Conservation (phyloP, 768 basidiomycete species). For the Tylopilus vinaceipallidus region DNA sequence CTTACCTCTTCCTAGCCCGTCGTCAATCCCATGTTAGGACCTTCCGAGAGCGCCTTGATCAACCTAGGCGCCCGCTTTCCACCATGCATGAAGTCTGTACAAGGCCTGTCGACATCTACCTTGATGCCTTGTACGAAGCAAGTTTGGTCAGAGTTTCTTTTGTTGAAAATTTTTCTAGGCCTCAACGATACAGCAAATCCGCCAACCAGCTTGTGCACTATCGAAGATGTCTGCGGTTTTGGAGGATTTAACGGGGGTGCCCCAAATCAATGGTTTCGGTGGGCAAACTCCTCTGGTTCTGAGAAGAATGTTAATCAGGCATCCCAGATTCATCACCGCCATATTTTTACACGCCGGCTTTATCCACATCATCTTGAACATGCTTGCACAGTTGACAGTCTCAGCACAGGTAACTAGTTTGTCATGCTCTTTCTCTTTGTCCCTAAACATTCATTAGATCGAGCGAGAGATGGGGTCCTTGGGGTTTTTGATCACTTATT, state of each 20-base stretch:
- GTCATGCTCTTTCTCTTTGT: not conserved
- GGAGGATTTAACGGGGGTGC: conserved; percentile 57
- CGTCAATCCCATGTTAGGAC: conserved; percentile 90
- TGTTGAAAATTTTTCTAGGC: conserved; percentile 40
- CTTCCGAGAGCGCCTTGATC: conserved; percentile 79
- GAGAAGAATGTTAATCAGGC: conserved; percentile 39
- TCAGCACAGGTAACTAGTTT: conserved; percentile 61
- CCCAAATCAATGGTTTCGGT: conserved; percentile 60
- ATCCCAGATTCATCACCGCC: conserved; percentile 72
- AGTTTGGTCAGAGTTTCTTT: conserved; percentile 3
- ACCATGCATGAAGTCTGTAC: conserved; percentile 83
- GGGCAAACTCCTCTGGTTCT: conserved; percentile 31
- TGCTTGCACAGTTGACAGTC: conserved; percentile 81
- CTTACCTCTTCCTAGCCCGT: conserved; percentile 50
- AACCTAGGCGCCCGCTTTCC: conserved; percentile 90
- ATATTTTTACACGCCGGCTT: conserved; percentile 96
- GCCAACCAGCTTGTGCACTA: conserved; percentile 60
- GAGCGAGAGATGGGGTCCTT: conserved; percentile 90
- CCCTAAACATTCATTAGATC: conserved; percentile 46
- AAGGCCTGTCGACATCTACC: conserved; percentile 51
- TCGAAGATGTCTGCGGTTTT: conserved; percentile 87
- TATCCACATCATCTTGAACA: conserved; percentile 87
- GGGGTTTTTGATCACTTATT: conserved; percentile 83
- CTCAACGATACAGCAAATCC: conserved; percentile 86
- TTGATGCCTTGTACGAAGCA: conserved; percentile 54